These are phyloP conservation scores for Prunus persica DNA, from an alignment of 306 rosid genomes.

Conservation along the genomic window Prunus_persica_NCBIv2 NC_034013.1:15196001-15196500, in stretches of 20 bases:
- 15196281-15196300: constrained; percentile 9
- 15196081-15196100: background rate
- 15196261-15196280: constrained; percentile 8
- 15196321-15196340: constrained; percentile 7
- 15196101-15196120: background rate
- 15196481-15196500: background rate
- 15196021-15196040: background rate
- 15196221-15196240: background rate
- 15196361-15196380: constrained; percentile 76
- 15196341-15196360: constrained; percentile 69
- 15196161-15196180: background rate
- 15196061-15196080: background rate
- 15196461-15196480: background rate
- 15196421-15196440: background rate
- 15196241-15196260: background rate
- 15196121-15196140: background rate
- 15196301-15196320: background rate
- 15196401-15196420: background rate
- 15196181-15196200: background rate
- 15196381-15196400: constrained; percentile 32
- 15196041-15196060: background rate
- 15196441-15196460: background rate
- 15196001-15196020: background rate
- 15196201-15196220: background rate
- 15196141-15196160: background rate